Conservation (phyloP, 768 basidiomycete genomes). For the Hericium rajendrae region DNA sequence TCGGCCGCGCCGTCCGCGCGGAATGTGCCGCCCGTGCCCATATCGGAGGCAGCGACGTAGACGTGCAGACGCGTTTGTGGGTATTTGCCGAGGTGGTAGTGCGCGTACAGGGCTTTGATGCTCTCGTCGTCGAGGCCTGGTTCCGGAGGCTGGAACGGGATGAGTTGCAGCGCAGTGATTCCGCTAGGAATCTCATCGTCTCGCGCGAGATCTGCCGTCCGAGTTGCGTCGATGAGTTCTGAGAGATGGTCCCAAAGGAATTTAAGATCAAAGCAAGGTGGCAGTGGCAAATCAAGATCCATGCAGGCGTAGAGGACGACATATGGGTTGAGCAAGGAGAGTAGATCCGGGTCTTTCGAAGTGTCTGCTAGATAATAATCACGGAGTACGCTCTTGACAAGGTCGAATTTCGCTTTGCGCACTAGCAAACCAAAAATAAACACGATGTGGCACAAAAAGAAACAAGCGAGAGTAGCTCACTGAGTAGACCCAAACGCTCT, state of each 20-base stretch:
- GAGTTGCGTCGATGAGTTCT: constrained; percentile 6
- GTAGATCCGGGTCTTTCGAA: not conserved
- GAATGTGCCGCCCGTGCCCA: constrained; percentile 3
- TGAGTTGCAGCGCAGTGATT: not conserved
- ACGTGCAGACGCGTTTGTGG: not conserved
- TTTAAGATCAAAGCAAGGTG: constrained; percentile 6
- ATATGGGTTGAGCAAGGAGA: constrained; percentile 10
- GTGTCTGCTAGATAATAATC: not conserved
- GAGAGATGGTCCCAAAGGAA: constrained; percentile 11
- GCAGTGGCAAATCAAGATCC: constrained; percentile 11
- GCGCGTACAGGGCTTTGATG: not conserved
- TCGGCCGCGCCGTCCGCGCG: not conserved
- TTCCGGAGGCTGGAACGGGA: not conserved
- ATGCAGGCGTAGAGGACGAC: constrained; percentile 10
- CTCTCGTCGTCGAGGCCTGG: constrained; percentile 4
- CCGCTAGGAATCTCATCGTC: not conserved
- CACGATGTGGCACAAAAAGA: not conserved
- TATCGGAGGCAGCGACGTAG: not conserved
- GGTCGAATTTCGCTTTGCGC: not conserved
- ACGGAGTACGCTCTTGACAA: not conserved
- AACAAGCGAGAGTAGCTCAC: not conserved
- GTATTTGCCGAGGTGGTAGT: not conserved
- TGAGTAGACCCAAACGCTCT: not conserved
- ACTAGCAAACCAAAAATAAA: not conserved
- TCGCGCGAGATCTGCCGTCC: constrained; percentile 4